Evolutionary conservation across 2,329 filamentous ascomycete genomes (phyloP), one percentile per base, ranked within the genome.

Genomic region (Ceratocystis albifundus): DNA sequence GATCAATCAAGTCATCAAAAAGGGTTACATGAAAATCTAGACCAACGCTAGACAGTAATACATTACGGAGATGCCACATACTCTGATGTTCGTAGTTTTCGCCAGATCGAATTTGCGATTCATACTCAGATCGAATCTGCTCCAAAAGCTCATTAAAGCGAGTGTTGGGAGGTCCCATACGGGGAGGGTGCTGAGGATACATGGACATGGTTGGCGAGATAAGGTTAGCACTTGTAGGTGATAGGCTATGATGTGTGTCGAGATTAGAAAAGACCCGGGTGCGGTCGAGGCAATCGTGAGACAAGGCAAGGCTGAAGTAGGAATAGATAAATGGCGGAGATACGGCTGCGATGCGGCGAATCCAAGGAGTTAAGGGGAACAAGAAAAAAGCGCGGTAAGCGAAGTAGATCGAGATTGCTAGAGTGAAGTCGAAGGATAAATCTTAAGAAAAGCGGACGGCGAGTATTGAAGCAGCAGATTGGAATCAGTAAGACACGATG

Each of bases 21-120:
- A 25, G 10, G 48, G 36, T 15, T 12, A 41, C 36, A 12, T 12
- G 15, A 41, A 41, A 41, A 41, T 41, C 10, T 15, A 41, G 36
- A 0, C 25, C 25, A 22, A 8, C 59, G 44, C 62, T 53, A 53
- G 36, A 28, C 25, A 32, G 62, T 64, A 55, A 55, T 61, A 53
- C 65, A 62, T 62, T 4, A 59, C 28, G 50, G 61, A 36, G 17
- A 48, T 10, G 32, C 69, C 68, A 86, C 91, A 81, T 85, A 96
- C 93, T 88, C 75, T 96, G 91, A 75, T 93, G 89, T 75, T 99
- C 93, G 75, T 91, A 95, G 72, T 90, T 89, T 74, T 90, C 90
- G 70, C 86, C 88, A 71, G 89, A 86, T 70, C 89, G 86, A 71
- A 87, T 82, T 76, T 95, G 89, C 69, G 82, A 87, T 71, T 97